Base-by-base conservation (phyloP, 495 filamentous ascomycete species). In the Daldinia bambusicola region DNA sequence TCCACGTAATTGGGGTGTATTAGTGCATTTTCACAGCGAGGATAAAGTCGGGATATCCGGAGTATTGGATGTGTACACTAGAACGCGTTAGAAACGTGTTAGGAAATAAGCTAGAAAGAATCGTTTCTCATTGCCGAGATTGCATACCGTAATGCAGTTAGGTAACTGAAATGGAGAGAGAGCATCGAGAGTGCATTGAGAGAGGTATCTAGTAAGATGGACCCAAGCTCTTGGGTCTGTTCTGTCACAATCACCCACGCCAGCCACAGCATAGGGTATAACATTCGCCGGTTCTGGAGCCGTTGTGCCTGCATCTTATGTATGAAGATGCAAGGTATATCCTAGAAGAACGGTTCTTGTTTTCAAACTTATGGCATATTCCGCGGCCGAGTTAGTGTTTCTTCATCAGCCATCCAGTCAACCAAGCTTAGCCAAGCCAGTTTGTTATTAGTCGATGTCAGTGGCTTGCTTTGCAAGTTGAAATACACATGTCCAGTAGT, bases 161-260 rank as follows among this genome's bases (percentile, higher is more conserved):
- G 67, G 48, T 62, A 67, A 67, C 58, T 40, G 20, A 40, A 66
- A 65, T 45, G 41, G 37, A 55, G 31, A 61, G 30, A 14, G n/a
- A 6, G 34, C 34, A 36, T 36, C n/a, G 37, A 36, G 30, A 26
- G 26, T 63, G 62, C 45, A 45, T 13, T 58, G 22, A 66, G 57
- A 55, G 55, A 71, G 63, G 59, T 50, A 67, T 67, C 67, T 67
- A 45, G 32, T n/a, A 56, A 61, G 41, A 55, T 56, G 37, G 69
- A 63, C 48, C 69, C 69, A 64, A 64, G 53, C 63, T 58, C 63
- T 72, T 72, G 69, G 69, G 60, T 72, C 53, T 14, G 12, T 53
- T 16, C 53, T 14, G 12, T 53, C 22, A 13, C 55, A 14, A 32
- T 61, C 58, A 20, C 30, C 43, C 38, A 61, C 58, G 50, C 20